Percentiles rank a stretch among this genome's conserved stretches.
phyloP scores from a whole-genome alignment of 2,329 filamentous ascomycete genomes.

The Colletotrichum orbiculare region DNA sequence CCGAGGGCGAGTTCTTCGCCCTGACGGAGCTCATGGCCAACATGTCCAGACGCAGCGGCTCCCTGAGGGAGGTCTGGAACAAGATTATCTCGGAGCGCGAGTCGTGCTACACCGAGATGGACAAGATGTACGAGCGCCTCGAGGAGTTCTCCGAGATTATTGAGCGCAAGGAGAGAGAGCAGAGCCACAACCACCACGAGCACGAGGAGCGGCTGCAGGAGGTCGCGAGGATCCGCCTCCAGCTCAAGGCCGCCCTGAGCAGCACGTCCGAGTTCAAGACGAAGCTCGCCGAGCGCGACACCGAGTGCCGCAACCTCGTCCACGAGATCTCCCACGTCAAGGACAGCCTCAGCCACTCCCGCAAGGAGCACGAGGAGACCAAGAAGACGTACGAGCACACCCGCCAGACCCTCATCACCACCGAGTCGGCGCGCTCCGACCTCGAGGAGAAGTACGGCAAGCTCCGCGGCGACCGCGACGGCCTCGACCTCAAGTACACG shows the following conservation, averaged over 20 bases:
- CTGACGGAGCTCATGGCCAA: constrained; percentile 29
- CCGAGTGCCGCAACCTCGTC: constrained; percentile 19
- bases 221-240: constrained; percentile 15
- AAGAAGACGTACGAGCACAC: constrained; percentile 25
- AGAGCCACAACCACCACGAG: constrained; percentile 19
- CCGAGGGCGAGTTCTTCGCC: constrained; percentile 29
- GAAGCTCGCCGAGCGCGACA: constrained; percentile 20
- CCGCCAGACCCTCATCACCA: constrained; percentile 4
- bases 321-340: constrained; percentile 19
- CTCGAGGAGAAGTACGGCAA: constrained; percentile 15
- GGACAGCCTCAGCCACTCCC: constrained; percentile 17
- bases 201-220: constrained; percentile 29
- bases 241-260: constrained; percentile 19
- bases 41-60: constrained; percentile 26
- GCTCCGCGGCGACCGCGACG: constrained; percentile 26
- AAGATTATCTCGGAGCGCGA: constrained; percentile 30
- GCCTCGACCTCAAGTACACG: constrained; percentile 18
- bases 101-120: constrained; percentile 26
- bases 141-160: constrained; percentile 25
- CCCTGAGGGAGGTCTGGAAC: constrained; percentile 27
- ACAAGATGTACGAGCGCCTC: constrained; percentile 24
- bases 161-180: constrained; percentile 26
- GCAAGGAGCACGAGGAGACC: constrained; percentile 24
- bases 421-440: constrained; percentile 16
- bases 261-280: constrained; percentile 21